These are phyloP conservation scores for Sparassis latifolia DNA, from an alignment of 1,284 basidiomycete genomes.

Conservation along the genomic window DNA sequence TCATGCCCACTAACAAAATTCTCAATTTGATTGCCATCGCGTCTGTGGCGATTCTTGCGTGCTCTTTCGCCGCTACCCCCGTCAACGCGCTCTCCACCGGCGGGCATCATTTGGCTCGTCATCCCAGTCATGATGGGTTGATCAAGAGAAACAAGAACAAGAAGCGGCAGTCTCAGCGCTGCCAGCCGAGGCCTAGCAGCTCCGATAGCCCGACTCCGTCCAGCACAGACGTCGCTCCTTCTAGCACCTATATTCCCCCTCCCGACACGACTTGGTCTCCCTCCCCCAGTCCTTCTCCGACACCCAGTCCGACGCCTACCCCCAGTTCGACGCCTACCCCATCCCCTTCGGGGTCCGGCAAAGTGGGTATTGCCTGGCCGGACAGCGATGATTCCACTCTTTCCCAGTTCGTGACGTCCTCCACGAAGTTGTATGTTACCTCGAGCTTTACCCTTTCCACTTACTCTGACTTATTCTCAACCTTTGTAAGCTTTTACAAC, in stretches of 20 bases:
- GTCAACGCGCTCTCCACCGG: slow-evolving; percentile 46
- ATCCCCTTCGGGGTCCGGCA: slow-evolving; percentile 22
- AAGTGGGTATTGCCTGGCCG: slow-evolving; percentile 63
- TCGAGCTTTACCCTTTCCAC: not conserved
- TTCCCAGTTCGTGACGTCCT: slow-evolving; percentile 36
- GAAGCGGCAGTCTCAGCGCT: slow-evolving; percentile 40
- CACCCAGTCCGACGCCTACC: slow-evolving; percentile 3
- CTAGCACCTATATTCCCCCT: slow-evolving; percentile 6
- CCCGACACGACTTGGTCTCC: slow-evolving; percentile 14
- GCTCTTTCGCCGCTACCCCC: slow-evolving; percentile 38
- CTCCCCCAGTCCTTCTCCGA: slow-evolving; percentile 4
- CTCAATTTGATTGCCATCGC: slow-evolving; percentile 52
- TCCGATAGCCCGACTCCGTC: slow-evolving; percentile 5
- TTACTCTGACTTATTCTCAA: not conserved
- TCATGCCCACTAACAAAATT: slow-evolving; percentile 34
- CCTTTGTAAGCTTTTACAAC: slow-evolving; percentile 42
- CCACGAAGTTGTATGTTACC: slow-evolving; percentile 39
- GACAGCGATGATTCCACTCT: slow-evolving; percentile 43
- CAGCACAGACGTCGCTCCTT: slow-evolving; percentile 12
- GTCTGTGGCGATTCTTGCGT: slow-evolving; percentile 50
- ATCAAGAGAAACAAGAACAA: slow-evolving; percentile 41
- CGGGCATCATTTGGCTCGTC: slow-evolving; percentile 23
- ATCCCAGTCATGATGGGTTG: slow-evolving; percentile 32
- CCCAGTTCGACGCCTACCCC: slow-evolving; percentile 11
- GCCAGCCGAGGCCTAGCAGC: slow-evolving; percentile 41